Evolutionary conservation across 2,329 filamentous ascomycete species (phyloP), one percentile per base, ranked within the genome.

Genomic region (Hymenoscyphus fraxineus): DNA sequence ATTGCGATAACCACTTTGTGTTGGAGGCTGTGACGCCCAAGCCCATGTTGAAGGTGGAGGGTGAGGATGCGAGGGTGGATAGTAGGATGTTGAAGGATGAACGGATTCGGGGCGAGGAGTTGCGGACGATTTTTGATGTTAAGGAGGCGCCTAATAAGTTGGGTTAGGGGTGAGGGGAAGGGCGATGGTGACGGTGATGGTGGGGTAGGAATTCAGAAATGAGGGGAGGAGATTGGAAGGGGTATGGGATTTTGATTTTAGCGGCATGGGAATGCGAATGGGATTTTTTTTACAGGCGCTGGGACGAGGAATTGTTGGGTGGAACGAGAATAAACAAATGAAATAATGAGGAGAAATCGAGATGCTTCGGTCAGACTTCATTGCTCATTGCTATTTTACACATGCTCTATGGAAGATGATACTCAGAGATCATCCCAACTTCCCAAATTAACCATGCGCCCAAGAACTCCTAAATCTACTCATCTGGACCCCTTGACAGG

Each of bases 1-100:
- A 97, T 80, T 99, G 95, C 82, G 95, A 99, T 77, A 99, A 99
- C 80, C 96, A 99, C 79, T 99, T 93, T 75, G 90, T 99, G 47
- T 83, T 99, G 68, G 93, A 98, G 4, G 96, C 95, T 60, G 79
- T 90, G 71, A 91, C 89, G 4, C 92, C 95, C 27, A 91, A 96
- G 78, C 85, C 93, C 10, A 85, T 90, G 41, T 80, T 99, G 60
- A 87, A 93, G 70, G 85, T 99, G 60, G 95, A 99, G 80, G 91
- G 94, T 66, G 94, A 96, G 68, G 96, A 99, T 79, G 88, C 88
- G 2, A 84, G 95, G 66, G 84, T 93, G 72, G 92, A 99, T 78
- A 86, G 85, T 73, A 86, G 90, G 80, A 97, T 99, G 92, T 82
- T 99, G 72, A 96, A 89, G 80, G 95, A 99, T 76, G 93, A 97